A percentile compares a stretch with the other conserved stretches of the same genome.
phyloP scores from a whole-genome alignment of 2,329 filamentous ascomycete species.

The Fusarium succisae region DNA sequence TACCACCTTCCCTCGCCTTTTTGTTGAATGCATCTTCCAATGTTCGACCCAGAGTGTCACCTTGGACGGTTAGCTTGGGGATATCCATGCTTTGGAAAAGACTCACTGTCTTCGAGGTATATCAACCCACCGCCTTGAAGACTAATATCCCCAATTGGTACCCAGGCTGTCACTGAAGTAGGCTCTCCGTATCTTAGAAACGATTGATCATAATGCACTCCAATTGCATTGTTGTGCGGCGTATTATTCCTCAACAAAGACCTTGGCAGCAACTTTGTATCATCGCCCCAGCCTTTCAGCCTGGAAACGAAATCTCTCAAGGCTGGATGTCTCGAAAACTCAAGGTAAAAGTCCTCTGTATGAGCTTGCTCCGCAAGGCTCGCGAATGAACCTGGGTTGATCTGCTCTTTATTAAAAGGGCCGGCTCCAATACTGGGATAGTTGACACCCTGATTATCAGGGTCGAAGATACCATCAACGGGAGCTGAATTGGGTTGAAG shows the following conservation, averaged over 20 bases:
- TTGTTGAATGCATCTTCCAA: constrained; percentile 16
- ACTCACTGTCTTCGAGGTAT: constrained; percentile 23
- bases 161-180: constrained; percentile 65
- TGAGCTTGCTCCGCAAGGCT: constrained; percentile 19
- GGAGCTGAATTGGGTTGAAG: background rate
- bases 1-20: constrained; percentile 50
- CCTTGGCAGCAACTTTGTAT: constrained; percentile 10
- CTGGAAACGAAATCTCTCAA: constrained; percentile 4
- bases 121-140: constrained; percentile 19
- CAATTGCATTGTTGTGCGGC: constrained; percentile 65
- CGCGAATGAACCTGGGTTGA: constrained; percentile 10
- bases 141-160: constrained; percentile 60
- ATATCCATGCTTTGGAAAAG: background rate
- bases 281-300: constrained; percentile 9
- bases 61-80: background rate
- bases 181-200: constrained; percentile 65
- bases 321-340: constrained; percentile 6
- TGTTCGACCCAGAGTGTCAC: constrained; percentile 5
- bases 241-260: constrained; percentile 64
- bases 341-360: constrained; percentile 13
- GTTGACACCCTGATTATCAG: background rate
- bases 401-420: background rate
- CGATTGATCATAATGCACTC: constrained; percentile 69
- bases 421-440: constrained; percentile 20
- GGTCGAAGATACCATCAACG: constrained; percentile 18